phyloP scores from a whole-genome alignment of 768 basidiomycete genomes.

The Mycena alexandri region DNA sequence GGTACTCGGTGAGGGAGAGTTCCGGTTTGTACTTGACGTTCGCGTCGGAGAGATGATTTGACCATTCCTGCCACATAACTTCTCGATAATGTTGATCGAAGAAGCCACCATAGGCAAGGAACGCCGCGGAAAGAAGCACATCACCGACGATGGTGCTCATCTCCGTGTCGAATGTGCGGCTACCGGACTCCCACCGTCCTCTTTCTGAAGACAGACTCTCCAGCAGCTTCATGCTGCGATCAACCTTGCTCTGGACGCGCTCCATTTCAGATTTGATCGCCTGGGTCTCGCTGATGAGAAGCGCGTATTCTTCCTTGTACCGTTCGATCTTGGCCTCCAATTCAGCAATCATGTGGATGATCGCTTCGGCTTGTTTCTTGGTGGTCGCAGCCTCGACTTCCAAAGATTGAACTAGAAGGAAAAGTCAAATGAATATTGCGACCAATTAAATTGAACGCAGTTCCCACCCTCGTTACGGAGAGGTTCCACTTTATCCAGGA shows the following conservation, averaged over 20 bases:
- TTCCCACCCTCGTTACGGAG: constrained; percentile 79
- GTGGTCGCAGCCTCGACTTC: constrained; percentile 95
- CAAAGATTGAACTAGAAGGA: constrained; percentile 76
- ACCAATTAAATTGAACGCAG: too few species aligned
- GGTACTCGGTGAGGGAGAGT: constrained; percentile 93
- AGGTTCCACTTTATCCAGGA: constrained; percentile 96
- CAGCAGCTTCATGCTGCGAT: constrained; percentile 95
- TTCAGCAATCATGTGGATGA: constrained; percentile 92
- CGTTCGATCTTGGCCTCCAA: constrained; percentile 91
- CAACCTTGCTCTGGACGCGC: constrained; percentile 95
- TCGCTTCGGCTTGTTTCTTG: constrained; percentile 91
- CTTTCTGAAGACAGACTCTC: constrained; percentile 96
- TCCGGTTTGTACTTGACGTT: constrained; percentile 93
- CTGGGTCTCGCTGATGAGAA: constrained; percentile 96
- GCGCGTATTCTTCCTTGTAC: constrained; percentile 98
- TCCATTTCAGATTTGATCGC: constrained; percentile 99
- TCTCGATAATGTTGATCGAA: constrained; percentile 99
- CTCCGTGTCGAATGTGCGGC: constrained; percentile 95
- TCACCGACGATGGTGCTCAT: constrained; percentile 99
- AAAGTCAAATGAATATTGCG: too few species aligned
- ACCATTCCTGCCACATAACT: constrained; percentile 97
- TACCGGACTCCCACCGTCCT: constrained; percentile 93
- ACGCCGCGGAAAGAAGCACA: constrained; percentile 94
- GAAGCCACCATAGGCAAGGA: constrained; percentile 97
- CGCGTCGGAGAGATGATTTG: constrained; percentile 87